Conservation (phyloP, 805 yeast species). For the Metschnikowia shivogae region DNA sequence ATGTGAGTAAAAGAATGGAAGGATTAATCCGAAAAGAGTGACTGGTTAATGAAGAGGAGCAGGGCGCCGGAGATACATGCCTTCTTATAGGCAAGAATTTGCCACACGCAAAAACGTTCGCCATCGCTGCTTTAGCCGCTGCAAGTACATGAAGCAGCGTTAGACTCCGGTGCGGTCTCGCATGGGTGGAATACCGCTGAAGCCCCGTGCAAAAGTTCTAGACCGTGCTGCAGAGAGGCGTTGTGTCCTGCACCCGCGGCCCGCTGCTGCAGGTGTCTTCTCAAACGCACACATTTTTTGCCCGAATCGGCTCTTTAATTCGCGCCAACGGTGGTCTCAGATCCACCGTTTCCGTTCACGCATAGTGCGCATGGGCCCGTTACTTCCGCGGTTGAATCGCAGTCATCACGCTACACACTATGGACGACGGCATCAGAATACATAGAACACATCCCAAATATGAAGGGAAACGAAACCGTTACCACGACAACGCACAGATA, state of each 20-base stretch:
- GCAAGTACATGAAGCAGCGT: neutral
- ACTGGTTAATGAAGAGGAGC: neutral
- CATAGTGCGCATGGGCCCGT: neutral
- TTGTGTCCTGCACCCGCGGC: neutral
- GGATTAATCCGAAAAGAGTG: constrained; percentile 1
- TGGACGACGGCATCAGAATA: no score
- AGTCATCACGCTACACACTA: no score
- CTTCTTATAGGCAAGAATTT: neutral
- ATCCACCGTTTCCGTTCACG: neutral
- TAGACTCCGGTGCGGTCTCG: neutral
- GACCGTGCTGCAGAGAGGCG: neutral
- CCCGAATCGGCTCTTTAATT: constrained; percentile 2
- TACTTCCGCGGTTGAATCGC: neutral
- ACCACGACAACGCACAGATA: no score
- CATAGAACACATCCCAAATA: no score
- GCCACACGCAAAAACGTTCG: neutral
- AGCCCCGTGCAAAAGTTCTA: neutral
- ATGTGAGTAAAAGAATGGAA: neutral
- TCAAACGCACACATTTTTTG: neutral
- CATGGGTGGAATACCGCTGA: neutral
- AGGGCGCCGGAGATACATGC: neutral
- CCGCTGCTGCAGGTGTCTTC: constrained; percentile 1
- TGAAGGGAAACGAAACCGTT: no score
- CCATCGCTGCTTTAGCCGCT: constrained; percentile 1
- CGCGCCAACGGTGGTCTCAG: neutral